phyloP scores from a whole-genome alignment of 1,284 basidiomycete genomes.

The Boletus semigastroideus region DNA sequence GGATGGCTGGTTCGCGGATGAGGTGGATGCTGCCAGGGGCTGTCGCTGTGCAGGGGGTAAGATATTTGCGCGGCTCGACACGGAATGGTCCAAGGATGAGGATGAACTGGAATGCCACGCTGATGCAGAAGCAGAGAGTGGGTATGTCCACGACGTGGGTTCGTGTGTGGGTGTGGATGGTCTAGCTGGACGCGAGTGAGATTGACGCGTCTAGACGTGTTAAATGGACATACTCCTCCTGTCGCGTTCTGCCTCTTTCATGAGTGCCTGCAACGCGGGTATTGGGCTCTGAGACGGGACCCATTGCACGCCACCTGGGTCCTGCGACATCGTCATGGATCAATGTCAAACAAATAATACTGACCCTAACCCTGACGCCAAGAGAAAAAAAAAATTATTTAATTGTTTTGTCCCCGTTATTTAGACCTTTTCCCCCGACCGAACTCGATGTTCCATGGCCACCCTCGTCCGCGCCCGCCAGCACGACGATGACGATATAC shows the following conservation, averaged over 20 bases:
- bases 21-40: conserved; percentile 21
- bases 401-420: conserved; percentile 3
- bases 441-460: conserved; percentile 19
- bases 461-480: conserved; percentile 25
- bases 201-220: conserved; percentile 5
- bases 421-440: conserved; percentile 3
- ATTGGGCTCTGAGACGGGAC: conserved; percentile 26
- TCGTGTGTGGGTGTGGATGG: conserved; percentile 13
- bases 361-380: too few relatives aligned
- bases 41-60: conserved; percentile 9
- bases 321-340: too few relatives aligned
- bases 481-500: conserved; percentile 8
- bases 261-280: conserved; percentile 27
- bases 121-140: conserved; percentile 11
- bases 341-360: too few relatives aligned
- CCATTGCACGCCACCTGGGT: conserved; percentile 22
- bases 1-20: conserved; percentile 16
- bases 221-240: conserved; percentile 18
- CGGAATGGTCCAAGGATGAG: background rate
- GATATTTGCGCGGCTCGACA: conserved; percentile 9
- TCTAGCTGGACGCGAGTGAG: conserved; percentile 15
- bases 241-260: conserved; percentile 27
- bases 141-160: conserved; percentile 18
- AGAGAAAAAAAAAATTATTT: too few relatives aligned
- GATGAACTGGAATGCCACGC: conserved; percentile 12